These are phyloP conservation scores for Sclerotinia spermophila DNA, from an alignment of 2,329 filamentous ascomycete genomes.

Conservation along the genomic window DNA sequence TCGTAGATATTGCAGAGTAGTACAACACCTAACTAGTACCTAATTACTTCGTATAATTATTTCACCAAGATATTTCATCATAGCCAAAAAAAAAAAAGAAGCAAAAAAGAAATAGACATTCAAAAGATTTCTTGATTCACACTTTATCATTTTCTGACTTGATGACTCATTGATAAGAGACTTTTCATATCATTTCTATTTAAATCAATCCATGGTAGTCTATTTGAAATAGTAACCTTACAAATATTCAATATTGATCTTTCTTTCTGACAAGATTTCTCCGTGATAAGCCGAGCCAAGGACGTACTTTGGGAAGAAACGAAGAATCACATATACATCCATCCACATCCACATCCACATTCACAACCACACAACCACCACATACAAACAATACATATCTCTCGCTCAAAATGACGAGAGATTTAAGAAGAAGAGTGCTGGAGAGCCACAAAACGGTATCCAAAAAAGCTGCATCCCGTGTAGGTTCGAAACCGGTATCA, in stretches of 20 bases:
- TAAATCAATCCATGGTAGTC: neutral
- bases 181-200: neutral
- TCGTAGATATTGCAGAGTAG: too few species aligned
- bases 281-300: neutral
- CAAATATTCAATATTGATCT: neutral
- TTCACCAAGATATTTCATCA: slow-evolving; percentile 7
- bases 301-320: neutral
- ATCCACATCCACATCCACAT: neutral
- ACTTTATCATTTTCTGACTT: neutral
- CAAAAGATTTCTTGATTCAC: neutral
- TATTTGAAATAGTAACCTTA: neutral
- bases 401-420: slow-evolving; percentile 25
- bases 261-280: neutral
- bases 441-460: slow-evolving; percentile 58
- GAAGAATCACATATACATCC: neutral
- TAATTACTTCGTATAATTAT: too few species aligned
- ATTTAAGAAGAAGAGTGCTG: slow-evolving; percentile 50
- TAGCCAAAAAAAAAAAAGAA: neutral
- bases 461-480: slow-evolving; percentile 50
- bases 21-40: too few species aligned
- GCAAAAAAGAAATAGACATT: too few species aligned
- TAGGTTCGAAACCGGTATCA: slow-evolving; percentile 47
- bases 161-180: neutral
- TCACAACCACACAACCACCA: neutral
- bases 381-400: neutral